Evolutionary conservation across 1,139 yeast species (phyloP).

Genomic region (Saccharomyces hybrid): DNA sequence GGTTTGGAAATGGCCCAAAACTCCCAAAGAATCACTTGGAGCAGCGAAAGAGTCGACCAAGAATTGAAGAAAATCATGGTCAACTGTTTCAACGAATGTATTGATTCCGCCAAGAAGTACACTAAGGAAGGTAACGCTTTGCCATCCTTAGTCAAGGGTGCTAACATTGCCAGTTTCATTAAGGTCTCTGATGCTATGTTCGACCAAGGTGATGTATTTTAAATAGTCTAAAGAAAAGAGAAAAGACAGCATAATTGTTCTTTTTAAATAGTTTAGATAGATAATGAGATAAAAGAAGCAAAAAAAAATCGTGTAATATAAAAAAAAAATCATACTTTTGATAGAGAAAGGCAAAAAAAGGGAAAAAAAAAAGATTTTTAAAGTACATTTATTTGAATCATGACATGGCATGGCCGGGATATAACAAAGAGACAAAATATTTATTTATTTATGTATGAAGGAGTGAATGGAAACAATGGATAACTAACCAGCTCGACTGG

Average conservation of each 20-base stretch:
- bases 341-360: too few relatives aligned
- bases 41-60: conserved; percentile 78
- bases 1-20: conserved; percentile 99
- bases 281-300: not conserved
- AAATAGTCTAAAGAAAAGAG: conserved; percentile 5
- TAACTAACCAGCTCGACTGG: too few relatives aligned
- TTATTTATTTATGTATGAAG: not conserved
- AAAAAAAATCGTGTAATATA: not conserved
- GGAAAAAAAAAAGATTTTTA: not conserved
- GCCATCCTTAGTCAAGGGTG: conserved; percentile 96
- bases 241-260: not conserved
- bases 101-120: conserved; percentile 76
- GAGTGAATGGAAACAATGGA: too few relatives aligned
- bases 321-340: too few relatives aligned
- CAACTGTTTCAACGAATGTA: conserved; percentile 88
- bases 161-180: conserved; percentile 97
- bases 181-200: conserved; percentile 98
- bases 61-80: conserved; percentile 88
- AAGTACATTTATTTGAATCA: not conserved
- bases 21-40: conserved; percentile 88
- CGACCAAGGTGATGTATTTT: conserved; percentile 83
- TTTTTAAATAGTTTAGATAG: not conserved
- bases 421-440: not conserved
- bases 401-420: not conserved
- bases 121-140: conserved; percentile 60